Evolutionary conservation across 2,329 filamentous ascomycete genomes (phyloP).

Genomic region (Leptographium wingfieldii): DNA sequence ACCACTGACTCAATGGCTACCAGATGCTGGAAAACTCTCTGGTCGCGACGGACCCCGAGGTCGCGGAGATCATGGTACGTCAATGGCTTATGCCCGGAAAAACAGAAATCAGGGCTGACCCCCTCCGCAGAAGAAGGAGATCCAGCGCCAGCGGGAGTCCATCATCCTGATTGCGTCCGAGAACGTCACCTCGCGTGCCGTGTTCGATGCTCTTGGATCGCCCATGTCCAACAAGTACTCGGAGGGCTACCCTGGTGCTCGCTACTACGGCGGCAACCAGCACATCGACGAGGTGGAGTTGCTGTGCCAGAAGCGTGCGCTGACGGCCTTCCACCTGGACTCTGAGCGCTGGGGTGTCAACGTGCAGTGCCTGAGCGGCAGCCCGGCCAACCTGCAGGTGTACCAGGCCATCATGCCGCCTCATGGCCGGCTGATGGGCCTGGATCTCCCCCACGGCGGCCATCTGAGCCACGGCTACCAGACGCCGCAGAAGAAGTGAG

Average conservation of each 20-base stretch:
- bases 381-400: conserved; percentile 92
- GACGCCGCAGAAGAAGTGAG: conserved; percentile 79
- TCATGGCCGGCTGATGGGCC: conserved; percentile 92
- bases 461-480: conserved; percentile 97
- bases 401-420: conserved; percentile 96
- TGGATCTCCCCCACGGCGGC: conserved; percentile 87
- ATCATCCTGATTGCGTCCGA: conserved; percentile 98
- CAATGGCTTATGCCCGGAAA: not conserved
- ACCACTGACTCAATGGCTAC: conserved; percentile 6
- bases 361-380: conserved; percentile 86
- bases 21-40: conserved; percentile 95
- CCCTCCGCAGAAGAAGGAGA: conserved; percentile 61
- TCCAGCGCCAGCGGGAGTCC: conserved; percentile 94
- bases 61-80: conserved; percentile 89
- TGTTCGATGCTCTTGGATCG: conserved; percentile 92
- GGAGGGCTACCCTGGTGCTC: conserved; percentile 92
- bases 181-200: conserved; percentile 96
- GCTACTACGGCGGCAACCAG: conserved; percentile 99
- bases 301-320: conserved; percentile 86
- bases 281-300: conserved; percentile 95
- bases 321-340: conserved; percentile 81
- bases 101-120: not conserved
- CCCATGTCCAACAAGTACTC: conserved; percentile 99
- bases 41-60: conserved; percentile 82
- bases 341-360: conserved; percentile 94